Evolutionary conservation across 2,329 filamentous ascomycete genomes (phyloP).

Genomic region (Monosporascus sp.): DNA sequence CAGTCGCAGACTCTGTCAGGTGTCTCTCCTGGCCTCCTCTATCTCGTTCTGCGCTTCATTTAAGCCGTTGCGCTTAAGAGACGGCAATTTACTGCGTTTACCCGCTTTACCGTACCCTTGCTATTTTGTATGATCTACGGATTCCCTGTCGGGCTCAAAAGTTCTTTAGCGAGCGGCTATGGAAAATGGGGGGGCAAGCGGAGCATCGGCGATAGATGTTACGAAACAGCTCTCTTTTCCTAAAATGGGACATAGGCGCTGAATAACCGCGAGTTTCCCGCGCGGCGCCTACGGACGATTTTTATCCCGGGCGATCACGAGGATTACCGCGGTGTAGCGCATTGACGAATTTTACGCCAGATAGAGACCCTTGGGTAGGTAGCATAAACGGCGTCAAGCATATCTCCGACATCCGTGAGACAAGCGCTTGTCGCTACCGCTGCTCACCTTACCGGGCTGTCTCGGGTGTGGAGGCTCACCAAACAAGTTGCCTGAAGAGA

Average conservation of each 20-base stretch:
- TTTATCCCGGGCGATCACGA: neutral
- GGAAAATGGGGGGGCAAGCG: neutral
- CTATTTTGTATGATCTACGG: neutral
- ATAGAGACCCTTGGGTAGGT: neutral
- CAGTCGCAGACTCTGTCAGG: conserved; percentile 9
- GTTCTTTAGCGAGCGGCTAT: neutral
- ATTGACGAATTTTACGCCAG: neutral
- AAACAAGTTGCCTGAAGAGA: too few species aligned
- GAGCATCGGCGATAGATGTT: neutral
- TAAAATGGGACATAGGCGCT: neutral
- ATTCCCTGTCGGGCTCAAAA: neutral
- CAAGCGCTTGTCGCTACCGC: neutral
- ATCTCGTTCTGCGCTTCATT: neutral
- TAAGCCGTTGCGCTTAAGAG: neutral
- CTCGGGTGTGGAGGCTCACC: too few species aligned
- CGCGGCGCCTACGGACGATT: neutral
- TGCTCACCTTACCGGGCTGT: neutral
- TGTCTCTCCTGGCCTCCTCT: neutral
- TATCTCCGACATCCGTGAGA: neutral
- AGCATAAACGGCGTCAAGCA: neutral
- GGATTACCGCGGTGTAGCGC: neutral
- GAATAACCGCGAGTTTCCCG: neutral
- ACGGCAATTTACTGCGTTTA: neutral
- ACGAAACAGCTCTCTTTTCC: neutral
- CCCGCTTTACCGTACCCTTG: neutral